phyloP scores from a whole-genome alignment of 768 basidiomycete genomes.

The Naematelia encephala region DNA sequence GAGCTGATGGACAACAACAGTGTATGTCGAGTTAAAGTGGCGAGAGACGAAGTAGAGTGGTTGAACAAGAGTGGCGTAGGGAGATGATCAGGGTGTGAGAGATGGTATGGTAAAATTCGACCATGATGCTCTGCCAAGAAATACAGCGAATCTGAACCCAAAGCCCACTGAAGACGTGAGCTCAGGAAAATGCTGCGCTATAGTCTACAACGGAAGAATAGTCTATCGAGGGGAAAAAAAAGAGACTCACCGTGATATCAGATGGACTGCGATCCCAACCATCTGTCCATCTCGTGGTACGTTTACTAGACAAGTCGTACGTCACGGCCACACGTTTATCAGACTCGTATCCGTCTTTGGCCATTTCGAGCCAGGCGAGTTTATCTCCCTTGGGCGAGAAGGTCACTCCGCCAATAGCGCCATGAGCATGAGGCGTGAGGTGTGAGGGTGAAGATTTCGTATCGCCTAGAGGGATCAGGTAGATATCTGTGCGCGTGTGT shows the following conservation, averaged over 20 bases:
- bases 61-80: slow-evolving; percentile 42
- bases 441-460: slow-evolving; percentile 59
- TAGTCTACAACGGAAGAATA: too few species aligned
- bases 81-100: slow-evolving; percentile 29
- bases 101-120: slow-evolving; percentile 53
- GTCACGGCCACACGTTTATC: slow-evolving; percentile 72
- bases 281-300: slow-evolving; percentile 62
- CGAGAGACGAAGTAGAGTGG: slow-evolving; percentile 51
- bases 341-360: slow-evolving; percentile 82
- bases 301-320: slow-evolving; percentile 69
- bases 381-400: slow-evolving; percentile 67
- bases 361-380: slow-evolving; percentile 83
- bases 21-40: slow-evolving; percentile 60
- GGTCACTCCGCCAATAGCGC: slow-evolving; percentile 71
- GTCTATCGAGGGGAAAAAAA: too few species aligned
- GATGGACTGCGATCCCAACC: slow-evolving; percentile 80
- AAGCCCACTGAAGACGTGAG: slow-evolving; percentile 61
- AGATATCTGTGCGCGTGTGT: slow-evolving; percentile 86
- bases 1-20: slow-evolving; percentile 72
- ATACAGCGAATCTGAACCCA: slow-evolving; percentile 66
- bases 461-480: slow-evolving; percentile 38
- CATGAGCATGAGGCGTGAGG: slow-evolving; percentile 79
- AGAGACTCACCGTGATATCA: slow-evolving; percentile 58
- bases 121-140: slow-evolving; percentile 75
- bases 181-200: too few species aligned